These are phyloP conservation scores for Ephemerocybe angulata DNA, from an alignment of 768 basidiomycete genomes.

Conservation along the genomic window DNA sequence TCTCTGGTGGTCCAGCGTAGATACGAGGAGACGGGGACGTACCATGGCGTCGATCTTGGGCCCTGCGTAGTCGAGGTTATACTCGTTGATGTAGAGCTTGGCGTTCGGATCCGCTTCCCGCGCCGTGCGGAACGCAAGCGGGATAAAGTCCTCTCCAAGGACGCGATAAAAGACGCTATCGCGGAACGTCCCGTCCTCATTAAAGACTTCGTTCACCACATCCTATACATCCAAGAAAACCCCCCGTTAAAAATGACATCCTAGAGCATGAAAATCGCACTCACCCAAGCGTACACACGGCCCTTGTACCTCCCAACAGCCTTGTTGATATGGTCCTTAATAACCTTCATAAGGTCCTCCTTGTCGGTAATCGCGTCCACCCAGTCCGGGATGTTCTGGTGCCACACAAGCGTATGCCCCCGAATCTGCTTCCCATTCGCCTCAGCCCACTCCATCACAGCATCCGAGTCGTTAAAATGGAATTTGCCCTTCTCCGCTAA, in stretches of 20 bases:
- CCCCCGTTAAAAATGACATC: no score
- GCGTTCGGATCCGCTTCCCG: constrained; percentile 42
- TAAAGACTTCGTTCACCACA: constrained; percentile 34
- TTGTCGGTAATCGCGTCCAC: constrained; percentile 25
- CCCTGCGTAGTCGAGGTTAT: constrained; percentile 38
- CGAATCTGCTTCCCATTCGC: constrained; percentile 37
- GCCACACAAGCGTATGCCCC: constrained; percentile 36
- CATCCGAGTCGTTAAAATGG: no score
- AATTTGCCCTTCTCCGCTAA: no score
- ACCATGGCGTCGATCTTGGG: constrained; percentile 8
- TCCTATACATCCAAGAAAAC: no score
- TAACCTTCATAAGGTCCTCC: constrained; percentile 27
- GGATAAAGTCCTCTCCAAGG: constrained; percentile 39
- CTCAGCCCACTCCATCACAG: constrained; percentile 38
- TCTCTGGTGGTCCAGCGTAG: no score
- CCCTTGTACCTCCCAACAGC: constrained; percentile 37
- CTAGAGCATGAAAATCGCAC: no score
- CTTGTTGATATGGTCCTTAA: constrained; percentile 37
- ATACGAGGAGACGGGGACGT: no score
- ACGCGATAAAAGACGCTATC: constrained; percentile 38
- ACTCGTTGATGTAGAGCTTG: constrained; percentile 44
- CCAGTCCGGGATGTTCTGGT: constrained; percentile 32
- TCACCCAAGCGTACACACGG: constrained; percentile 29
- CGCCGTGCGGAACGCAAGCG: constrained; percentile 42
- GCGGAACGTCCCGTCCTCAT: constrained; percentile 39